phyloP scores from a whole-genome alignment of 2,329 filamentous ascomycete species.

The Sporothrix brunneoviolacea region DNA sequence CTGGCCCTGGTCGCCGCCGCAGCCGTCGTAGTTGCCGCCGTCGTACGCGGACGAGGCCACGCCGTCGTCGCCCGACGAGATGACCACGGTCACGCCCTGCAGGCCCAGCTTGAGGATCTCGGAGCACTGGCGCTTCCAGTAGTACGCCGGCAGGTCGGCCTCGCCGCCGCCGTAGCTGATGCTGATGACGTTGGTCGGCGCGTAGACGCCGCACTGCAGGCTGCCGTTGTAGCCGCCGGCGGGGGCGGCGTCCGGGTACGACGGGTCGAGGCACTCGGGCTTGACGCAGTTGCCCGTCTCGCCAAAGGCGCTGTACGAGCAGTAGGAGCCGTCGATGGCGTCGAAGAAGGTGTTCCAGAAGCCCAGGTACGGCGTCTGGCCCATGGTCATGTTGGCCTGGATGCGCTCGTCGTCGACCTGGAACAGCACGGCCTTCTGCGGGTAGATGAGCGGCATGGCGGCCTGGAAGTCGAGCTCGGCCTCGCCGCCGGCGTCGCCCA shows the following conservation, averaged over 20 bases:
- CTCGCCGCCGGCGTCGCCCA: conserved; percentile 23
- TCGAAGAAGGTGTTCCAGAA: conserved; percentile 36
- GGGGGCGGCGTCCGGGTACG: conserved; percentile 38
- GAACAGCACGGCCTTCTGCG: conserved; percentile 34
- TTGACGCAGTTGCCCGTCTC: conserved; percentile 36
- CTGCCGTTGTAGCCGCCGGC: conserved; percentile 41
- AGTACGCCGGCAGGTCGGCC: conserved; percentile 43
- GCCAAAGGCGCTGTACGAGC: conserved; percentile 39
- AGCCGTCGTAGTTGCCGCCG: conserved; percentile 18
- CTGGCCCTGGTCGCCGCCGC: conserved; percentile 18
- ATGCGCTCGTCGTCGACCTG: conserved; percentile 27
- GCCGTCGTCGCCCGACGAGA: conserved; percentile 42
- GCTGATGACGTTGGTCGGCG: conserved; percentile 49
- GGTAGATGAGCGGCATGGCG: conserved; percentile 43
- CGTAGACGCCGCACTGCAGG: conserved; percentile 30
- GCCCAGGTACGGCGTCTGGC: conserved; percentile 15
- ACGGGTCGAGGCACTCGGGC: conserved; percentile 36
- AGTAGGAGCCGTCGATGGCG: conserved; percentile 45
- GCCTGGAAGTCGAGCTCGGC: conserved; percentile 43
- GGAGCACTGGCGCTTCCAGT: conserved; percentile 45
- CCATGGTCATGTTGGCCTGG: conserved; percentile 21
- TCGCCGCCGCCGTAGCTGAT: conserved; percentile 53
- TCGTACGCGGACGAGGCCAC: conserved; percentile 33
- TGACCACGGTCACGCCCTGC: conserved; percentile 41
- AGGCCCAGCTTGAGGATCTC: conserved; percentile 48